Percentiles rank a stretch among this genome's conserved stretches.
phyloP scores from a whole-genome alignment of 208 protist species.

The Herpetomonas muscarum region DNA sequence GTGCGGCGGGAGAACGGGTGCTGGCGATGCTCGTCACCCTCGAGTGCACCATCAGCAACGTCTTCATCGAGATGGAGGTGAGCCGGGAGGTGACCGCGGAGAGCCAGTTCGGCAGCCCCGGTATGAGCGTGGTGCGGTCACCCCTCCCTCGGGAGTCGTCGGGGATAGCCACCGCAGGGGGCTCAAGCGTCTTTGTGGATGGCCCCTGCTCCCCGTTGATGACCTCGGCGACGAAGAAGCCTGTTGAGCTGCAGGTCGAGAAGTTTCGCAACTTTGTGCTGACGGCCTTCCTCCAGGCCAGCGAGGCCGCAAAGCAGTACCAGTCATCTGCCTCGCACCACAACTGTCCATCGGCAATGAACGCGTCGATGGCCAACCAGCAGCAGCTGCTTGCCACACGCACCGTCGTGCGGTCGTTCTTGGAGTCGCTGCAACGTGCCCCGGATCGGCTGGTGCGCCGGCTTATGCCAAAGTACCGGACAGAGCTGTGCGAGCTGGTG shows the following conservation, averaged over 20 bases:
- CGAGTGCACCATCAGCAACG: constrained; percentile 3
- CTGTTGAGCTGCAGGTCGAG: not conserved
- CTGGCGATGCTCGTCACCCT: constrained; percentile 2
- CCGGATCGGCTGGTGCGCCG: not conserved
- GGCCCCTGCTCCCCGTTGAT: too few relatives aligned
- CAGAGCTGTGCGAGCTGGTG: constrained; percentile 1
- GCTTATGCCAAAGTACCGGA: not conserved
- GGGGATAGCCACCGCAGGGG: too few relatives aligned
- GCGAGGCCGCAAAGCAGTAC: not conserved
- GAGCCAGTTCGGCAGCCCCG: not conserved
- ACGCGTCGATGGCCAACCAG: not conserved
- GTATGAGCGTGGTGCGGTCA: not conserved
- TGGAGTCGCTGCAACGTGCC: not conserved
- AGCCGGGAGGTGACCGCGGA: not conserved
- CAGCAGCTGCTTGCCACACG: not conserved
- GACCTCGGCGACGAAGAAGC: too few relatives aligned
- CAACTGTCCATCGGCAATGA: not conserved
- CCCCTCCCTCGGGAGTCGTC: not conserved
- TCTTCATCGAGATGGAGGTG: constrained; percentile 2
- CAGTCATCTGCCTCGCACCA: not conserved
- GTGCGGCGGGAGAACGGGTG: not conserved
- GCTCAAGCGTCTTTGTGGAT: too few relatives aligned
- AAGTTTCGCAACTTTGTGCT: constrained; percentile 2
- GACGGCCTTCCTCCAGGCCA: not conserved
- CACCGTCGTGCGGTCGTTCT: constrained; percentile 1